Percentiles rank a stretch among this genome's conserved stretches.
Conservation (phyloP, 495 filamentous ascomycete species). For the Talaromyces wortmannii region DNA sequence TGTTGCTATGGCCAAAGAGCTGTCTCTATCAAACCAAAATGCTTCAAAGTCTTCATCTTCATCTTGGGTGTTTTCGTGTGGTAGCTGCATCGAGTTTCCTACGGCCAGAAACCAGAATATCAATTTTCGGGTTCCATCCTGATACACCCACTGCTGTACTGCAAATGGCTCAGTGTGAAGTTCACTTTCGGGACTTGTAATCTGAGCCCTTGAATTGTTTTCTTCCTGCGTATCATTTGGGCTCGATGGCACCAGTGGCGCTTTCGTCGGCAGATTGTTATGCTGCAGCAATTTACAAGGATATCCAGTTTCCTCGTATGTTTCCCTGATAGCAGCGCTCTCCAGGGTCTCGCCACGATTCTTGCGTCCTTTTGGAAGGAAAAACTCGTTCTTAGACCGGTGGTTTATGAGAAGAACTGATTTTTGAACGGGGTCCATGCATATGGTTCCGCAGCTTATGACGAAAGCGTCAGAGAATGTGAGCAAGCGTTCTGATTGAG, state of each 20-base stretch:
- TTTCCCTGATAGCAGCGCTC: constrained; percentile 7
- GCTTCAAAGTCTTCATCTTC: constrained; percentile 1
- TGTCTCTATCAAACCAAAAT: background rate
- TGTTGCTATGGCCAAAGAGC: background rate
- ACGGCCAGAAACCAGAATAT: background rate
- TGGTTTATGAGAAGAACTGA: background rate
- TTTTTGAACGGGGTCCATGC: background rate
- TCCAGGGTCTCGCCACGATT: constrained; percentile 8
- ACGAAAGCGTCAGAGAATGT: background rate
- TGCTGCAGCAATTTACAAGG: constrained; percentile 1
- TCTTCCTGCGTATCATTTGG: background rate
- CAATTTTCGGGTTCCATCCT: background rate
- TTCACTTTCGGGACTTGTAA: background rate
- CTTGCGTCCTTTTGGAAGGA: constrained; percentile 10
- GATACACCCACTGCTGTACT: background rate
- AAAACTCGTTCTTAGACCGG: background rate
- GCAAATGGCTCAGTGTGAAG: background rate
- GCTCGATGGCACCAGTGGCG: background rate
- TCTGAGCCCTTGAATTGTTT: no score
- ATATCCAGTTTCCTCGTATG: constrained; percentile 9
- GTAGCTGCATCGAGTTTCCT: background rate
- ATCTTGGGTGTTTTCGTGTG: background rate
- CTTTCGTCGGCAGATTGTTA: background rate
- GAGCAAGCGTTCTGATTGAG: background rate
- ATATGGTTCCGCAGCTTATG: background rate